Percentiles rank a stretch among this genome's conserved stretches.
phyloP scores from a whole-genome alignment of 805 yeast species.

The Candida odintsovae region DNA sequence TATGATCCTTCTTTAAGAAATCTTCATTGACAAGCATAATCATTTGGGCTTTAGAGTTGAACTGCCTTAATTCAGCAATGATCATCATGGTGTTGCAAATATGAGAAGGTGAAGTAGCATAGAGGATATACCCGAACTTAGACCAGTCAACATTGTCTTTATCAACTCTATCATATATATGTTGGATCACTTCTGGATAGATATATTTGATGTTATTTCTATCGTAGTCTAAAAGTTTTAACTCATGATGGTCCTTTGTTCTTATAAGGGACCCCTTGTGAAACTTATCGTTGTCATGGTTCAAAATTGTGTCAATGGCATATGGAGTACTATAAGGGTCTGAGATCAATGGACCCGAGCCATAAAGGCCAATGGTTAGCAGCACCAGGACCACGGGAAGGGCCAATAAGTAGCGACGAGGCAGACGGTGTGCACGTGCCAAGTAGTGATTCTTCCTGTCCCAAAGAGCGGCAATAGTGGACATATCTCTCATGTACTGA shows the following conservation, averaged over 20 bases:
- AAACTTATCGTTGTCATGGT: too few relatives aligned
- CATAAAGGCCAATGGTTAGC: too few relatives aligned
- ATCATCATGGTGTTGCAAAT: constrained; percentile 48
- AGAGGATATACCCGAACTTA: constrained; percentile 50
- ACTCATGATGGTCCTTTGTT: not conserved
- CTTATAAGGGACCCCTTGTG: too few relatives aligned
- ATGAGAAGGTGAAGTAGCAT: constrained; percentile 49
- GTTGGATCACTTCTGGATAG: constrained; percentile 19
- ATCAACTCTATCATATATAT: constrained; percentile 12
- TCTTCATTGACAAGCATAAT: constrained; percentile 37
- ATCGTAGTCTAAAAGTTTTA: constrained; percentile 15
- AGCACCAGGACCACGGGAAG: too few relatives aligned
- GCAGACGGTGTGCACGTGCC: too few relatives aligned
- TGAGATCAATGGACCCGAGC: too few relatives aligned
- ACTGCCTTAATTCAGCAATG: constrained; percentile 32
- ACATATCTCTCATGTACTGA: too few relatives aligned
- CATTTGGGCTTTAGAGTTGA: constrained; percentile 37
- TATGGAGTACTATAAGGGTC: too few relatives aligned
- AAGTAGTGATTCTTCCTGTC: too few relatives aligned
- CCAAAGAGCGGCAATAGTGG: too few relatives aligned
- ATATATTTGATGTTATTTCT: constrained; percentile 16
- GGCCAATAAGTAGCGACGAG: too few relatives aligned
- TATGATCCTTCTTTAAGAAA: constrained; percentile 15
- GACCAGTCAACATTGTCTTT: constrained; percentile 32
- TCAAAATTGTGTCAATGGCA: too few relatives aligned